phyloP scores from a whole-genome alignment of 83 land plant genomes.

The Larix sibirica region DNA sequence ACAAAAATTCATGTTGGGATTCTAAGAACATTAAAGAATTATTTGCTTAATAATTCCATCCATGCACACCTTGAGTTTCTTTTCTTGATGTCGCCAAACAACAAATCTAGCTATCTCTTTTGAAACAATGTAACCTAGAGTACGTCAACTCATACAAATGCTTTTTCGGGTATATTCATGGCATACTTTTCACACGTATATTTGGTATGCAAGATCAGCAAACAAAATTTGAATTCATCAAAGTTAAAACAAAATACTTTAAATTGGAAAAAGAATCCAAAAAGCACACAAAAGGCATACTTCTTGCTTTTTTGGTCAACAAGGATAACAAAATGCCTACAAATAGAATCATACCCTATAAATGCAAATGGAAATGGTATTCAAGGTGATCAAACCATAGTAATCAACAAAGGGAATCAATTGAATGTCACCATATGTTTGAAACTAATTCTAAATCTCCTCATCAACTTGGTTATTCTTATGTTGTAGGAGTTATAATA shows the following conservation, averaged over 20 bases:
- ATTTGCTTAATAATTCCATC: neutral
- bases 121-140: slow-evolving; percentile 84
- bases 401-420: slow-evolving; percentile 95
- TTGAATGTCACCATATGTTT: slow-evolving; percentile 87
- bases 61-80: slow-evolving; percentile 51
- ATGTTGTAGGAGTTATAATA: slow-evolving; percentile 44
- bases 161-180: slow-evolving; percentile 96
- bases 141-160: slow-evolving; percentile 89
- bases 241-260: neutral
- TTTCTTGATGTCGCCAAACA: slow-evolving; percentile 48
- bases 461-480: slow-evolving; percentile 71
- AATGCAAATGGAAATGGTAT: slow-evolving; percentile 84
- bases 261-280: neutral
- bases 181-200: slow-evolving; percentile 61
- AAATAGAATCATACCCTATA: slow-evolving; percentile 58
- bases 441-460: slow-evolving; percentile 85
- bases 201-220: slow-evolving; percentile 55
- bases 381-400: slow-evolving; percentile 77
- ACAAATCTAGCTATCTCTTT: slow-evolving; percentile 79
- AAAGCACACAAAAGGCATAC: neutral
- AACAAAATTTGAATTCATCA: neutral
- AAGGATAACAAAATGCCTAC: neutral
- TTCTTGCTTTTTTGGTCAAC: neutral
- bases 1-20: neutral
- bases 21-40: neutral